Evolutionary conservation across 2,329 filamentous ascomycete genomes (phyloP).

Genomic region (Beauveria sp.): DNA sequence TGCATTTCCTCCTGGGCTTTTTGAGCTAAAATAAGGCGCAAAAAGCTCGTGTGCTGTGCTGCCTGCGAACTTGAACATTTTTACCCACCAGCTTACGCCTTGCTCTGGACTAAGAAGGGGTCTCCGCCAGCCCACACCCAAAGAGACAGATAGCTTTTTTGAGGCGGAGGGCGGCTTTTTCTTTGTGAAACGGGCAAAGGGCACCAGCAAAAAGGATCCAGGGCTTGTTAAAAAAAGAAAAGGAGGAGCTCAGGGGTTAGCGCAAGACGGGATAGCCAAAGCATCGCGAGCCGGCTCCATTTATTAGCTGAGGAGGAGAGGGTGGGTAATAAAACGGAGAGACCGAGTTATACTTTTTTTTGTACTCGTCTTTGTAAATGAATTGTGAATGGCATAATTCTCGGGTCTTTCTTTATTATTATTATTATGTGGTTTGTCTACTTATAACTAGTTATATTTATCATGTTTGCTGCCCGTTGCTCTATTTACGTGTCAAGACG

Average conservation of each 20-base stretch:
- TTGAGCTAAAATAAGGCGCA: not conserved
- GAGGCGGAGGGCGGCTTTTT: not conserved
- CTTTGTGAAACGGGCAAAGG: conserved; percentile 1
- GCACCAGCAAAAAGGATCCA: not conserved
- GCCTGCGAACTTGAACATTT: not conserved
- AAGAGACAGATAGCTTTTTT: not conserved
- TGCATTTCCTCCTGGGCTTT: not conserved
- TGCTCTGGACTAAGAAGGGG: not conserved
- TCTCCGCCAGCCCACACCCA: conserved; percentile 1
- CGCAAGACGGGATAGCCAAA: not conserved
- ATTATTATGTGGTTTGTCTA: too few relatives aligned
- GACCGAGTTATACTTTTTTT: not conserved
- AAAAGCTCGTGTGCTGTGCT: not conserved
- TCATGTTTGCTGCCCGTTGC: not conserved
- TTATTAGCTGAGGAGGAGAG: not conserved
- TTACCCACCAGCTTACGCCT: conserved; percentile 8
- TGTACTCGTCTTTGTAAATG: too few relatives aligned
- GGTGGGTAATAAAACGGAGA: not conserved
- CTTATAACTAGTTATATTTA: not conserved
- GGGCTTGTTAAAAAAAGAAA: not conserved
- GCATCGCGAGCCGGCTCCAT: not conserved
- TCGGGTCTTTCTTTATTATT: not conserved
- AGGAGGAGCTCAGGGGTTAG: not conserved
- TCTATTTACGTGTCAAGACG: too few relatives aligned
- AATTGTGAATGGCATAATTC: not conserved